Evolutionary conservation across 352 stramenopile species (phyloP), one percentile per base, ranked within the genome.

Genomic region (Peronospora destructor): DNA sequence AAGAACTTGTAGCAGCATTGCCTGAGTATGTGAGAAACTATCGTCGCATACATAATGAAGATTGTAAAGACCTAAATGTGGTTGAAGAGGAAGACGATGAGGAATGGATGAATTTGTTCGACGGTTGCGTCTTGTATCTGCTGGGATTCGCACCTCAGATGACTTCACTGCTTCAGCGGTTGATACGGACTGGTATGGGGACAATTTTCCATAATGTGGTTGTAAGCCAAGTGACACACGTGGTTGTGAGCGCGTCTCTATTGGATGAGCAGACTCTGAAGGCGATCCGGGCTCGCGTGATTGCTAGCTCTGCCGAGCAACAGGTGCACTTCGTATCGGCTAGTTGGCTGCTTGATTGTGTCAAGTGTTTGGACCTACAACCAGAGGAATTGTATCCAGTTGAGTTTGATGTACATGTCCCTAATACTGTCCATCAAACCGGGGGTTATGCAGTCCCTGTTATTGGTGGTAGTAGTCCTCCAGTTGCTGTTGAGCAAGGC

Each of bases 101-200:
- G 13, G 58, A 70, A 10, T 80, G 56, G 57, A 76, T 78, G 40
- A 62, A 77, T n/a, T 54, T 90, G 16, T 76, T 86, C 19, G 79
- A 90, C 44, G 69, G 68, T 4, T 90, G 79, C 37, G 68, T 77
- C 8, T 50, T 90, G 38, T 71, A 74, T 26, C 30, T 90, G 3
- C 34, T 85, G 3, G 79, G 79, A 0, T 90, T 87, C 16, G 49
- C 62, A 1, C 45, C 61, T 7, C 62, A 68, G 13, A 67, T 76
- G 49, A 60, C 71, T 21, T 38, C 51, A 0, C 21, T 62, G 19
- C 30, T 90, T 25, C 73, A 84, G 48, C 50, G 42, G 16, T 37
- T 90, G 19, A 66, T 87, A 48, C 76, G 79, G 11, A 66, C 62
- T n/a, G 68, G 68, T 7, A 84, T 87, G 76, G 79, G 79, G 21